These are phyloP conservation scores for Euptelea pleiosperma DNA, from an alignment of 164 flowering plant species.

Conservation along the genomic window DNA sequence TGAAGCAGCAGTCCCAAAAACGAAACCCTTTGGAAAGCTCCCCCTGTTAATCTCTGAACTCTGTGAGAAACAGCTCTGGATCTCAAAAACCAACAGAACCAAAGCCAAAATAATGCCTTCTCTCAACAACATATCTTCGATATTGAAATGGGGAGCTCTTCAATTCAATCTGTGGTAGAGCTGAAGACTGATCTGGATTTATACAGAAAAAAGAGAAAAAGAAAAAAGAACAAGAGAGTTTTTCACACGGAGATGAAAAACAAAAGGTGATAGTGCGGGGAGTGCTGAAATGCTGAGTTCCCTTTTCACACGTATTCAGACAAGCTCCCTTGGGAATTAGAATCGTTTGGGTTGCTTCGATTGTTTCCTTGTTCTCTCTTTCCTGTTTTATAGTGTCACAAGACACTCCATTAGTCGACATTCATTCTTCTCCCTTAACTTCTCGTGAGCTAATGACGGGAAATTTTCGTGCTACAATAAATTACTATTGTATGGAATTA, in stretches of 20 bases:
- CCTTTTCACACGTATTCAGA: slow-evolving; percentile 1
- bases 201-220: neutral
- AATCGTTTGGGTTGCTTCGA: too few relatives aligned
- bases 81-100: slow-evolving; percentile 24
- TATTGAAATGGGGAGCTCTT: slow-evolving; percentile 10
- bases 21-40: slow-evolving; percentile 43
- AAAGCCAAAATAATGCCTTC: slow-evolving; percentile 19
- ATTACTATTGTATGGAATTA: too few relatives aligned
- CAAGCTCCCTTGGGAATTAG: too few relatives aligned
- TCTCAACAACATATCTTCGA: slow-evolving; percentile 14
- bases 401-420: too few relatives aligned
- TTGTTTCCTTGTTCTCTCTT: too few relatives aligned
- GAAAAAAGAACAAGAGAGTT: neutral
- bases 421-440: too few relatives aligned
- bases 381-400: too few relatives aligned
- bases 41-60: slow-evolving; percentile 21
- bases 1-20: slow-evolving; percentile 46
- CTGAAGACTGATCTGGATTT: too few relatives aligned
- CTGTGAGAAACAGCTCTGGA: slow-evolving; percentile 23
- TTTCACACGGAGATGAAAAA: neutral
- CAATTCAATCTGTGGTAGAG: too few relatives aligned
- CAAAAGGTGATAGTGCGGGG: neutral
- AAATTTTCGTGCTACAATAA: too few relatives aligned
- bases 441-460: too few relatives aligned
- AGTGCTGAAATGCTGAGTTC: neutral